Base-by-base conservation (phyloP, 2,329 filamentous ascomycete genomes). In the Trichophyton rubrum region DNA sequence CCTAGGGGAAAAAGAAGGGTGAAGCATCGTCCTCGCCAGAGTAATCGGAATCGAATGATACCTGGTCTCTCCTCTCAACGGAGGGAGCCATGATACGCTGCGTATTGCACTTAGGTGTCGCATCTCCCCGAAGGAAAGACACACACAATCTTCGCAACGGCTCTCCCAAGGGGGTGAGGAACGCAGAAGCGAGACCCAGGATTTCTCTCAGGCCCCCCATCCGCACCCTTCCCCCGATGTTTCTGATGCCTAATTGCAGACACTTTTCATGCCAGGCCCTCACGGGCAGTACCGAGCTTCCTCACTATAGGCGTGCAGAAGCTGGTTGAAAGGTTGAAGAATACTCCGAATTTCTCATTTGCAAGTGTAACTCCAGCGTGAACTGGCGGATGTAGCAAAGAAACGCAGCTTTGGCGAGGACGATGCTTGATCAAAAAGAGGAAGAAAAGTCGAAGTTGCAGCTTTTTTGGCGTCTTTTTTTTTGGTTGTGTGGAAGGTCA, bases 321-420 rank as follows among this genome's bases (percentile, higher is more conserved):
- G 72, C 76, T 77, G 74, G 62, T 66, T 67, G 63, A 60, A 61
- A 64, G 64, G 71, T 30, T 90, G 88, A 89, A 91, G 88, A 91
- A 85, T 93, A 88, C 89, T 93, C 89, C 89, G 89, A 93, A 92
- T 93, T 93, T 93, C 89, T 90, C 89, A 91, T 90, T 90, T 91
- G 89, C 89, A 78, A 59, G 43, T 13, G 9, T 47, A 22, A 59
- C 15, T 59, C 56, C 56, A 59, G 41, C n/a, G 15, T 17, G 33
- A 68, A 79, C 79, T 89, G 81, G 78, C 82, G 74, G 84, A 83
- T 88, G 87, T 86, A 87, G 88, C 88, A 91, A 90, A 89, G 88
- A 91, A 91, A 91, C 87, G 87, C 88, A 88, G 88, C 89, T 82
- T 89, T 91, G 86, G 84, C 81, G 83, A 87, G 87, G 87, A 85